Evolutionary conservation across 176 grass and related monocot genomes (phyloP).

Genomic region (Aegilops longissima): DNA sequence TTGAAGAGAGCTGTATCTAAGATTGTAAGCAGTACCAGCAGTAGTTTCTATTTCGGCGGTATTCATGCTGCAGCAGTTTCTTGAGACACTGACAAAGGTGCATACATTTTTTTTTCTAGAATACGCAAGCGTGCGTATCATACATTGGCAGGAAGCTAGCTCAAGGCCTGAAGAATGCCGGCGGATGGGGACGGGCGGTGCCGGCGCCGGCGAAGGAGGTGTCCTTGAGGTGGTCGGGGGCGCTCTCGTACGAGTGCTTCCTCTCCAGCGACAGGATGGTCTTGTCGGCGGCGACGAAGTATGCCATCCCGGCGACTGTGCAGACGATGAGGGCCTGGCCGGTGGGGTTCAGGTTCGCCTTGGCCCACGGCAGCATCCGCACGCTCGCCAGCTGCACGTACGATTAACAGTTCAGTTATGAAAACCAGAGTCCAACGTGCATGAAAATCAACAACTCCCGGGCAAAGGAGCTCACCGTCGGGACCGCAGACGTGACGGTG

Average conservation of each 20-base stretch:
- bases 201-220: background rate
- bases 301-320: slow-evolving; percentile 63
- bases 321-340: slow-evolving; percentile 73
- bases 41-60: too few relatives aligned
- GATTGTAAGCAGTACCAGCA: too few relatives aligned
- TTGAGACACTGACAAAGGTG: too few relatives aligned
- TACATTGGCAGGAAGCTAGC: too few relatives aligned
- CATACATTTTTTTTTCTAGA: too few relatives aligned
- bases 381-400: slow-evolving; percentile 68
- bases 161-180: too few relatives aligned
- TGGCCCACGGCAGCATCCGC: slow-evolving; percentile 72
- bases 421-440: too few relatives aligned
- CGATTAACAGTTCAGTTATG: too few relatives aligned
- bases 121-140: background rate
- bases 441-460: too few relatives aligned
- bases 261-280: slow-evolving; percentile 57
- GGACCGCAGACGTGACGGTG: slow-evolving; percentile 46
- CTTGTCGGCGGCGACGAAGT: slow-evolving; percentile 71
- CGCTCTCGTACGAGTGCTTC: slow-evolving; percentile 54
- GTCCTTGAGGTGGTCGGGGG: slow-evolving; percentile 37
- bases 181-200: too few relatives aligned
- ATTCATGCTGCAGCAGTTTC: too few relatives aligned
- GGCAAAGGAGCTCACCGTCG: slow-evolving; percentile 37
- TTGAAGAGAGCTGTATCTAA: too few relatives aligned
- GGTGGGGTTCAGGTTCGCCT: slow-evolving; percentile 59